Conservation (phyloP, 805 yeast genomes). For the Myxozyma mucilagina region DNA sequence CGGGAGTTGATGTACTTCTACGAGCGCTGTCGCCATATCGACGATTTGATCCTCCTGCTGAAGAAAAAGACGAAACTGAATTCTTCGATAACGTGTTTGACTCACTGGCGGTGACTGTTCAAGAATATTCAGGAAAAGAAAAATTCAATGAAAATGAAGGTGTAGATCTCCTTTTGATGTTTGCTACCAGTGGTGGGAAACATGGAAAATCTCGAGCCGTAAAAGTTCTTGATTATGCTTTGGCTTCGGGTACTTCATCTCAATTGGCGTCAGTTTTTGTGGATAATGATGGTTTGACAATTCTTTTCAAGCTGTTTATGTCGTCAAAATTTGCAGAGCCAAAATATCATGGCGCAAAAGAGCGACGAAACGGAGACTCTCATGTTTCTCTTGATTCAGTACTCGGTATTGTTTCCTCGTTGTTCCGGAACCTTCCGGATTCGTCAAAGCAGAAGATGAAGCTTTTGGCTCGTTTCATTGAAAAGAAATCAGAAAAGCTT, state of each 20-base stretch:
- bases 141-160: constrained; percentile 32
- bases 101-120: constrained; percentile 24
- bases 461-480: constrained; percentile 29
- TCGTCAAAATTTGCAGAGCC: constrained; percentile 20
- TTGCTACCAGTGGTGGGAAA: constrained; percentile 25
- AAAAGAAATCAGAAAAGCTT: constrained; percentile 28
- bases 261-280: constrained; percentile 23
- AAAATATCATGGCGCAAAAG: constrained; percentile 14
- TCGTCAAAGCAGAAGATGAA: constrained; percentile 27
- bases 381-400: constrained; percentile 28
- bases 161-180: constrained; percentile 29
- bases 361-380: constrained; percentile 8
- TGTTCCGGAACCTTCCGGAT: constrained; percentile 30
- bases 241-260: constrained; percentile 20
- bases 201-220: constrained; percentile 26
- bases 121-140: constrained; percentile 25
- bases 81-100: constrained; percentile 32
- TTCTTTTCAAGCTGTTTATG: constrained; percentile 27
- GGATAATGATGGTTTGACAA: constrained; percentile 28
- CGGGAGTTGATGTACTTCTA: constrained; percentile 28
- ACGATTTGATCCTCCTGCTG: constrained; percentile 25
- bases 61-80: constrained; percentile 28
- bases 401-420: constrained; percentile 29
- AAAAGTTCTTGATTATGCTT: constrained; percentile 27
- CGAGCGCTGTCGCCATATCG: constrained; percentile 28